phyloP scores from a whole-genome alignment of 2,329 filamentous ascomycete species.

The Aspergillus bombycis region DNA sequence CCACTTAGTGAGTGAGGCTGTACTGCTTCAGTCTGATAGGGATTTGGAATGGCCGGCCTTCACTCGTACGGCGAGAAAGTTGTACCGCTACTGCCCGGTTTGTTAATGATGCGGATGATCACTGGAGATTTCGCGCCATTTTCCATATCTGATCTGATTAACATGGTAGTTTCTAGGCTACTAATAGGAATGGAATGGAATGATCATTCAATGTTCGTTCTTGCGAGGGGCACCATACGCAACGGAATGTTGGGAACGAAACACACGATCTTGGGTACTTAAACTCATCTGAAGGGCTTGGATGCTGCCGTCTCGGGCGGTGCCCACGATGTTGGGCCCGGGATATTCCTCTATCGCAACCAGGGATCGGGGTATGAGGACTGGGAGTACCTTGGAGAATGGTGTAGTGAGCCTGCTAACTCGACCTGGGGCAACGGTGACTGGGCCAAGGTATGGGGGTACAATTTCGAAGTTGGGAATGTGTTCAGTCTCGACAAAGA shows the following conservation, averaged over 20 bases:
- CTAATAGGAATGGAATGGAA: background rate
- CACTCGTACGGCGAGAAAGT: background rate
- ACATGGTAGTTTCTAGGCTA: too few species aligned
- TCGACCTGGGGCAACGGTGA: constrained; percentile 23
- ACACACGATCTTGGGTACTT: background rate
- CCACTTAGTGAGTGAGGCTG: too few species aligned
- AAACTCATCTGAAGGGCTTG: constrained; percentile 9
- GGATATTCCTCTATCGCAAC: constrained; percentile 23
- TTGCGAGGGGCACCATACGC: background rate
- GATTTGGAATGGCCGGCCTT: too few species aligned
- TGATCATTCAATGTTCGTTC: background rate
- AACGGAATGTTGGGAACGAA: background rate
- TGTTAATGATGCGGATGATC: background rate
- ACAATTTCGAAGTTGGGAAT: constrained; percentile 25
- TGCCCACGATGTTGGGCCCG: constrained; percentile 18
- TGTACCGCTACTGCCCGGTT: background rate
- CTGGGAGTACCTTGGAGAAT: constrained; percentile 25
- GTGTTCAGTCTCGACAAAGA: constrained; percentile 17
- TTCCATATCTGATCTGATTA: background rate
- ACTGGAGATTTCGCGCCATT: background rate
- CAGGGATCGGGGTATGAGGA: constrained; percentile 17
- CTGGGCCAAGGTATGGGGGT: constrained; percentile 23
- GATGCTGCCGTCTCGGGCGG: constrained; percentile 22
- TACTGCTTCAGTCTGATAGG: too few species aligned
- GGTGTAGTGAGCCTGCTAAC: constrained; percentile 24